These are phyloP conservation scores for Salisapilia sapeloensis DNA, from an alignment of 352 stramenopile genomes.

Conservation along the genomic window DNA sequence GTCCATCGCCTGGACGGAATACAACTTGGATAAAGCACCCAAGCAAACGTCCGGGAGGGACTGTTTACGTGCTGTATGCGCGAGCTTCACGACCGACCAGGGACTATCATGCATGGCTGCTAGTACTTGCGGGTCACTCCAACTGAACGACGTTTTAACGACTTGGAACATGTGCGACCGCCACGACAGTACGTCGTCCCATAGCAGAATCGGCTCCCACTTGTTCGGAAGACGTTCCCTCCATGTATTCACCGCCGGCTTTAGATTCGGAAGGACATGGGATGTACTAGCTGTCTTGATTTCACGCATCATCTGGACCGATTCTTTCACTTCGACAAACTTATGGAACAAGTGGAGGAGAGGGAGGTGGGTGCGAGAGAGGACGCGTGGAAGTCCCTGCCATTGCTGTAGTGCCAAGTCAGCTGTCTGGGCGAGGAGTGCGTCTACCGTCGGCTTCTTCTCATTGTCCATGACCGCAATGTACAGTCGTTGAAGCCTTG, in stretches of 20 bases:
- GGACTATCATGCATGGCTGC: conserved; percentile 85
- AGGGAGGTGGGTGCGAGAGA: conserved; percentile 57
- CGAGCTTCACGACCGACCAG: conserved; percentile 86
- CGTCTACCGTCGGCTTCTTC: conserved; percentile 52
- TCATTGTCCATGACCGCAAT: conserved; percentile 76
- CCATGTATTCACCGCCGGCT: conserved; percentile 86
- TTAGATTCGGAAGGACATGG: conserved; percentile 81
- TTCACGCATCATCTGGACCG: conserved; percentile 82
- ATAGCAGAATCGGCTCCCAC: conserved; percentile 85
- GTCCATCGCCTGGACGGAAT: conserved; percentile 82
- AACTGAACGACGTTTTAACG: conserved; percentile 78
- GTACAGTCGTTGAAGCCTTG: conserved; percentile 71
- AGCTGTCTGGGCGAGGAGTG: conserved; percentile 43
- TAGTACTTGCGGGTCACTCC: conserved; percentile 78
- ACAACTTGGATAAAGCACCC: conserved; percentile 72
- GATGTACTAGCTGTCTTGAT: conserved; percentile 69
- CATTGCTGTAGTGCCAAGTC: conserved; percentile 79
- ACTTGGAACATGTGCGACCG: conserved; percentile 86
- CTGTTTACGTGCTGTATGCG: conserved; percentile 83
- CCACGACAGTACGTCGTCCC: conserved; percentile 89
- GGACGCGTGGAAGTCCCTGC: conserved; percentile 71
- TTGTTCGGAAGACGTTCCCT: conserved; percentile 86
- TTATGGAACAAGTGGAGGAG: conserved; percentile 83
- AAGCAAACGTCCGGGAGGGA: conserved; percentile 77
- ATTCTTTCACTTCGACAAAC: conserved; percentile 87